Evolutionary conservation across 2,329 filamentous ascomycete genomes (phyloP).

Genomic region (Cytospora paraplurivora): DNA sequence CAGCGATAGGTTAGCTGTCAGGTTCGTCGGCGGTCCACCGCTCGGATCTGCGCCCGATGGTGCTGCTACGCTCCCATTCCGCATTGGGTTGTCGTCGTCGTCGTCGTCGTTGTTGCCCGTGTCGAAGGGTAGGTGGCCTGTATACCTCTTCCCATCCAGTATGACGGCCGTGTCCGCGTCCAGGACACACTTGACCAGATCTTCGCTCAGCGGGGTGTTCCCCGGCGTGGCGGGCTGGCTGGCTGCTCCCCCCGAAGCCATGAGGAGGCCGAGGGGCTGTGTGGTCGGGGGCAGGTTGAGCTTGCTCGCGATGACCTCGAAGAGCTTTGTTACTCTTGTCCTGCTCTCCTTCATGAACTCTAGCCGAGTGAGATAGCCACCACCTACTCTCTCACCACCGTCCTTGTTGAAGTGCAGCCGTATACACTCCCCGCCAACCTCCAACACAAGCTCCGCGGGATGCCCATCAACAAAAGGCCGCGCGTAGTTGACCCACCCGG

Average conservation of each 20-base stretch:
- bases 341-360: slow-evolving; percentile 75
- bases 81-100: not conserved
- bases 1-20: slow-evolving; percentile 33
- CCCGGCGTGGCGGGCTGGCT: slow-evolving; percentile 67
- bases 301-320: slow-evolving; percentile 81
- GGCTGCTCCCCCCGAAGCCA: slow-evolving; percentile 63
- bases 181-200: slow-evolving; percentile 66
- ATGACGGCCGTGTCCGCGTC: slow-evolving; percentile 60
- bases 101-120: slow-evolving; percentile 27
- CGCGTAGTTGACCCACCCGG: slow-evolving; percentile 72
- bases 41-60: slow-evolving; percentile 39
- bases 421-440: slow-evolving; percentile 71
- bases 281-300: slow-evolving; percentile 66
- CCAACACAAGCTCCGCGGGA: slow-evolving; percentile 73
- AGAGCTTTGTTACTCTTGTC: slow-evolving; percentile 69
- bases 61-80: slow-evolving; percentile 31
- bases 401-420: slow-evolving; percentile 51
- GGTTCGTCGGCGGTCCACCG: slow-evolving; percentile 37
- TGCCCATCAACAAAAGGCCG: slow-evolving; percentile 82
- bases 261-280: slow-evolving; percentile 66
- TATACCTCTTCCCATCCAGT: slow-evolving; percentile 58
- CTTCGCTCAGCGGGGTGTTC: slow-evolving; percentile 69
- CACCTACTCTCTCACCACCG: slow-evolving; percentile 27
- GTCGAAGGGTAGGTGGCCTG: slow-evolving; percentile 22
- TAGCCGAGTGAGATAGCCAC: slow-evolving; percentile 47